A percentile compares a stretch with the other conserved stretches of the same genome.
These are phyloP conservation scores for Triadica sebifera DNA, from an alignment of 345 rosid genomes.

Conservation along the genomic window DNA sequence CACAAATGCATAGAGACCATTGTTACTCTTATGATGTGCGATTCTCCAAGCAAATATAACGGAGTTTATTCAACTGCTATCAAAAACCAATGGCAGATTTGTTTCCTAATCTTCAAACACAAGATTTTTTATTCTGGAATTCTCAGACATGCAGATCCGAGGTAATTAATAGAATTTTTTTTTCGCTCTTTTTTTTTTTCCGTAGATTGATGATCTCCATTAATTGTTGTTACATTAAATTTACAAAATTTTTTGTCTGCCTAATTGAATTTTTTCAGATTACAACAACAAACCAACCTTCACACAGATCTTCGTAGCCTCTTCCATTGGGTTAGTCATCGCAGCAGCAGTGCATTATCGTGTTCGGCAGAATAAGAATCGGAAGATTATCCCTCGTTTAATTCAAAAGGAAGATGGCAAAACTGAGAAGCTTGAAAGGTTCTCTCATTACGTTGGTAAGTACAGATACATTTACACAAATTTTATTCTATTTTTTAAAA, in stretches of 20 bases:
- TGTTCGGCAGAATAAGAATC: constrained; percentile 43
- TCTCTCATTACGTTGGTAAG: constrained; percentile 77
- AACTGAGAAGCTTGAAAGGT: constrained; percentile 58
- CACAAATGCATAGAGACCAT: background rate
- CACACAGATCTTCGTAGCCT: constrained; percentile 56
- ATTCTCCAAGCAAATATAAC: constrained; percentile 2
- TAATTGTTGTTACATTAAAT: background rate
- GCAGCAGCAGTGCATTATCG: constrained; percentile 61
- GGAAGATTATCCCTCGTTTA: constrained; percentile 62
- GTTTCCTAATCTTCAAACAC: background rate
- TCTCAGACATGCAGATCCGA: constrained; percentile 5
- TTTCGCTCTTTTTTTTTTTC: no score
- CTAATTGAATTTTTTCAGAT: constrained; percentile 28
- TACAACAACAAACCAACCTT: constrained; percentile 42
- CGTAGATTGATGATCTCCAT: background rate
- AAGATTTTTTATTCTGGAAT: no score
- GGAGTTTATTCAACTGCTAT: background rate
- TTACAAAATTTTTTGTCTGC: background rate
- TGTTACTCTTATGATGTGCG: background rate
- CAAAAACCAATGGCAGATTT: background rate
- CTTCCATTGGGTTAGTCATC: constrained; percentile 64
- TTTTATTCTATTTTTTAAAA: background rate
- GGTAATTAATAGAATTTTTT: background rate
- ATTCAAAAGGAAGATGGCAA: constrained; percentile 41
- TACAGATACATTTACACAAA: background rate